Conservation (phyloP, 1,284 basidiomycete genomes). For the Trametes versicolor region DNA sequence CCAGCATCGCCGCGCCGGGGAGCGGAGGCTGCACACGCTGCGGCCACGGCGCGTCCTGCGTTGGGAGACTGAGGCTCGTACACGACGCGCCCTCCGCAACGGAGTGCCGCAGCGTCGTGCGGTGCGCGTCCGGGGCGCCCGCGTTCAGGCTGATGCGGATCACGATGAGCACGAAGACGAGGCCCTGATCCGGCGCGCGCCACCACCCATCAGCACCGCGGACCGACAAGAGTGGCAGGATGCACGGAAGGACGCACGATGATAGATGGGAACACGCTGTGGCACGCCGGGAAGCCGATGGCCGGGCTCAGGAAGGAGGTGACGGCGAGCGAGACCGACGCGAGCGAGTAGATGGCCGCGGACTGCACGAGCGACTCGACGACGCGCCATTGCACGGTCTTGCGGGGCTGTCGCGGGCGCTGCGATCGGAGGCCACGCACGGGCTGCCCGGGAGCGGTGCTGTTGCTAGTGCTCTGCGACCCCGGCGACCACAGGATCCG, state of each 20-base stretch:
- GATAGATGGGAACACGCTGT: slow-evolving; percentile 25
- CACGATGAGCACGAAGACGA: slow-evolving; percentile 27
- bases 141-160: slow-evolving; percentile 20
- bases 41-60: neutral
- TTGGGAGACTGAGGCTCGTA: neutral
- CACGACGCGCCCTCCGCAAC: slow-evolving; percentile 6
- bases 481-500: slow-evolving; percentile 17
- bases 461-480: neutral
- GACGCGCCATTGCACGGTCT: slow-evolving; percentile 26
- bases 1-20: neutral
- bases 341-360: slow-evolving; percentile 27
- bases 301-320: slow-evolving; percentile 24
- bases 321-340: slow-evolving; percentile 26
- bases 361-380: slow-evolving; percentile 29
- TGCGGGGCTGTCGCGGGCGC: neutral
- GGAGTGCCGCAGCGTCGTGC: slow-evolving; percentile 11
- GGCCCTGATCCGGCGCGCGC: slow-evolving; percentile 7
- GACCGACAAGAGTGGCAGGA: neutral
- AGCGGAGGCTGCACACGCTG: neutral
- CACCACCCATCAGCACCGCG: neutral
- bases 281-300: slow-evolving; percentile 21
- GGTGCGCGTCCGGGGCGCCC: slow-evolving; percentile 12
- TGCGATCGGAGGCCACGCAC: slow-evolving; percentile 8
- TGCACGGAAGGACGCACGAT: slow-evolving; percentile 15
- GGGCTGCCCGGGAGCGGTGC: slow-evolving; percentile 8